Base-by-base conservation (phyloP, 164 flowering plant species). In the Houttuynia cordata region DNA sequence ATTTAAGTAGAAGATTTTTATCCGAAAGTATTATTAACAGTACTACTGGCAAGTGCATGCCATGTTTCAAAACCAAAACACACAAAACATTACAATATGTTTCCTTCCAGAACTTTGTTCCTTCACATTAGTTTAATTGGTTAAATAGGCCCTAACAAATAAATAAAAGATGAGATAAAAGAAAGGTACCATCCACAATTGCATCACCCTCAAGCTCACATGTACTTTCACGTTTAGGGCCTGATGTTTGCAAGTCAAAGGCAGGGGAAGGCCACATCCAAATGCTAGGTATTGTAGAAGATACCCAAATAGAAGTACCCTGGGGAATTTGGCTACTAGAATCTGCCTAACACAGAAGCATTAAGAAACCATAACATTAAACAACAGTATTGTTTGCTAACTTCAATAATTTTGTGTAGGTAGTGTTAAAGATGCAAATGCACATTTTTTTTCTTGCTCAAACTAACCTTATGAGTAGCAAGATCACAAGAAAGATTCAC, bases 171-270 rank as follows among this genome's bases (percentile, higher is more conserved):
- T 10, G 6, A 54, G 15, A 53, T 8, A 1, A 24, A 56, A 76
- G 22, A 73, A 30, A 30, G 75, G 50, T 49, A 94, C 99, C 97
- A 67, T 91, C 87, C 21, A 83, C 79, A 54, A 72, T 65, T 60
- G 91, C 79, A 85, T 94, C 99, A 51, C 85, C 95, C 76, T 94
- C 99, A 67, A 94, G 93, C 65, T 84, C 84, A 76, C 87, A 87
- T 22, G 72, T 69, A 74, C 99, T 94, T 61, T 79, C 87, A 39
- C 97, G 96, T 65, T 75, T 81, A 23, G 70, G 60, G 51, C 34
- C 54, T 64, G 39, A 23, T 7, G 53, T 73, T 50, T 70, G 73
- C 65, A 37, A 57, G 62, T 73, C 79, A 53, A 34, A 24, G 52
- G 34, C 59, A 53, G 79, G 70, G 68, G 1, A 62, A 20, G 74